Conservation (phyloP, 164 flowering plant species). For the Stephania japonica region DNA sequence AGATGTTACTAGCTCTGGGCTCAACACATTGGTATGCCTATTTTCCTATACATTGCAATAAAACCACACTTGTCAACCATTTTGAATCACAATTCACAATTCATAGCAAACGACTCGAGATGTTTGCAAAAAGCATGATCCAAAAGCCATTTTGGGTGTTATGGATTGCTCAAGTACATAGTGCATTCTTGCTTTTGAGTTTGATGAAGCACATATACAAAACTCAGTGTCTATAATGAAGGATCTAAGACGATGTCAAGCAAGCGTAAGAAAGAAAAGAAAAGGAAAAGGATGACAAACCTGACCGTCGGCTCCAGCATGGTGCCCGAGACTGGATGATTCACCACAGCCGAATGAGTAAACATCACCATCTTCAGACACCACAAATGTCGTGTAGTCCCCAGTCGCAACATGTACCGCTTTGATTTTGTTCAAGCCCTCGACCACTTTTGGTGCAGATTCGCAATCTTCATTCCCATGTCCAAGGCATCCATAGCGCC, state of each 20-base stretch:
- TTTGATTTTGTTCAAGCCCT: conserved; percentile 60
- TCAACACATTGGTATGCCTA: conserved; percentile 59
- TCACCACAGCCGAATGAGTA: conserved; percentile 99
- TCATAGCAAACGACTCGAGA: background rate
- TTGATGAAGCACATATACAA: background rate
- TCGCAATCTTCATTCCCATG: conserved; percentile 96
- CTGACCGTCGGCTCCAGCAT: conserved; percentile 52
- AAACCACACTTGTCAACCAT: background rate
- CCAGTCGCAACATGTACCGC: conserved; percentile 97
- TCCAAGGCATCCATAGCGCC: conserved; percentile 93
- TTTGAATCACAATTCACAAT: background rate
- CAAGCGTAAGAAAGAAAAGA: background rate
- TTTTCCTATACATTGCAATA: conserved; percentile 42
- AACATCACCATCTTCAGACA: conserved; percentile 83
- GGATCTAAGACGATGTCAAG: background rate
- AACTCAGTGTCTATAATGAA: background rate
- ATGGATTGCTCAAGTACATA: background rate
- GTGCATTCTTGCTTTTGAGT: background rate
- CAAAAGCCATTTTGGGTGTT: background rate
- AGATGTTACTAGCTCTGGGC: conserved; percentile 80
- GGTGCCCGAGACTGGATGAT: conserved; percentile 93
- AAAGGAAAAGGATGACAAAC: conserved; percentile 28
- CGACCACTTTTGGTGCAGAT: conserved; percentile 83
- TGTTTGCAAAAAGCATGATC: background rate
- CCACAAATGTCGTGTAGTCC: conserved; percentile 93